Evolutionary conservation across 2,329 filamentous ascomycete species (phyloP).

Genomic region (Paraconiothyrium sp.): DNA sequence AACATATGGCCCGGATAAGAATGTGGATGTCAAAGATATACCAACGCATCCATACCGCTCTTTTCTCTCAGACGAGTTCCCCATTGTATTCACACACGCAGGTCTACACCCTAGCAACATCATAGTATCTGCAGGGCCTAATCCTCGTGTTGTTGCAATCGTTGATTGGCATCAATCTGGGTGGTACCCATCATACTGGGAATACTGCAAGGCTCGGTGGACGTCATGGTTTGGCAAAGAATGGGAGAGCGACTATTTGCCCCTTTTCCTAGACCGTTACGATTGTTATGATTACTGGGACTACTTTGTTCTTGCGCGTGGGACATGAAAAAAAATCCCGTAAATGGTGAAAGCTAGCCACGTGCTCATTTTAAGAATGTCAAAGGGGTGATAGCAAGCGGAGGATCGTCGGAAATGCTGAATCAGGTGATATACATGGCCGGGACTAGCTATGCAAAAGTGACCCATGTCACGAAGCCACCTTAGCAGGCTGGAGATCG

Average conservation of each 20-base stretch:
- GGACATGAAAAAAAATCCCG: slow-evolving; percentile 10
- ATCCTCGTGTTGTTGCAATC: slow-evolving; percentile 21
- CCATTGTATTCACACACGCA: slow-evolving; percentile 31
- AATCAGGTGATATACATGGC: too few species aligned
- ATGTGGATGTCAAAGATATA: slow-evolving; percentile 19
- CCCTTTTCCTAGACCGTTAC: slow-evolving; percentile 20
- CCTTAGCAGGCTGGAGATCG: too few species aligned
- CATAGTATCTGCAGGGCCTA: slow-evolving; percentile 17
- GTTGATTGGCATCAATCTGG: slow-evolving; percentile 28
- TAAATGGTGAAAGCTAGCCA: too few species aligned
- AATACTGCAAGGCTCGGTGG: slow-evolving; percentile 30
- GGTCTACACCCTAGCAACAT: slow-evolving; percentile 33
- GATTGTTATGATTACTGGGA: slow-evolving; percentile 28
- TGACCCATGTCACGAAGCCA: too few species aligned
- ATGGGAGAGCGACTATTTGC: slow-evolving; percentile 26
- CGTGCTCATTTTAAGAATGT: too few species aligned
- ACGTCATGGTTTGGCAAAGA: slow-evolving; percentile 24
- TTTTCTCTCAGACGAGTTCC: slow-evolving; percentile 24
- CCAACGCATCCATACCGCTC: slow-evolving; percentile 28
- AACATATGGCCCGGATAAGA: slow-evolving; percentile 15
- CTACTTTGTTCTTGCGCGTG: slow-evolving; percentile 28
- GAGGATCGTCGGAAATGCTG: too few species aligned
- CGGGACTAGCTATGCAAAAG: too few species aligned
- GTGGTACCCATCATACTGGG: slow-evolving; percentile 28
- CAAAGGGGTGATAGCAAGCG: too few species aligned